Evolutionary conservation across 345 rosid species (phyloP).

Genomic region (Murraya paniculata): DNA sequence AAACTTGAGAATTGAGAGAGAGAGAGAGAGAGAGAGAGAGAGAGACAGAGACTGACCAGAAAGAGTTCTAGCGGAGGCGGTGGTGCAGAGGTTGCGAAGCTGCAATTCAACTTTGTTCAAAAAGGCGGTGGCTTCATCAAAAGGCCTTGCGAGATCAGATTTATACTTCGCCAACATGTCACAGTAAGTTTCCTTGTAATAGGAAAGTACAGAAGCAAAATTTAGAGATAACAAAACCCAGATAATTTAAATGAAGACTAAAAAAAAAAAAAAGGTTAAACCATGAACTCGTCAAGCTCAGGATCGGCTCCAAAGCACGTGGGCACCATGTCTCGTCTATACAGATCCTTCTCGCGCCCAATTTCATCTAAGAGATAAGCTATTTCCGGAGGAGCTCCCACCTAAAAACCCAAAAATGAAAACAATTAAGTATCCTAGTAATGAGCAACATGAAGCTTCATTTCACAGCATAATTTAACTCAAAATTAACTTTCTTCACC

Average conservation of each 20-base stretch:
- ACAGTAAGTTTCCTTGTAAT: constrained; percentile 64
- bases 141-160: constrained; percentile 86
- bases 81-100: constrained; percentile 75
- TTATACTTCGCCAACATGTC: constrained; percentile 74
- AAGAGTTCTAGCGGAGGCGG: constrained; percentile 43
- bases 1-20: constrained; percentile 5
- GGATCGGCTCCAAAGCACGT: constrained; percentile 74
- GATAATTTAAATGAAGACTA: background rate
- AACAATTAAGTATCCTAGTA: background rate
- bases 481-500: too few species aligned
- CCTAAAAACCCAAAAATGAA: constrained; percentile 32
- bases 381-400: constrained; percentile 89
- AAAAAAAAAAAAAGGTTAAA: constrained; percentile 4
- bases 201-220: background rate
- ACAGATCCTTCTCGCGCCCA: constrained; percentile 44
- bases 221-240: background rate
- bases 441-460: background rate
- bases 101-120: constrained; percentile 81
- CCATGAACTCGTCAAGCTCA: constrained; percentile 98
- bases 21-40: constrained; percentile 6
- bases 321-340: constrained; percentile 38
- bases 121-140: constrained; percentile 78
- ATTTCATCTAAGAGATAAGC: constrained; percentile 65
- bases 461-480: background rate
- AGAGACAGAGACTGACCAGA: constrained; percentile 43